Percentiles rank a stretch among this genome's conserved stretches.
Evolutionary conservation across 148 eudicot species (phyloP).

Genomic region (Camellia japonica): DNA sequence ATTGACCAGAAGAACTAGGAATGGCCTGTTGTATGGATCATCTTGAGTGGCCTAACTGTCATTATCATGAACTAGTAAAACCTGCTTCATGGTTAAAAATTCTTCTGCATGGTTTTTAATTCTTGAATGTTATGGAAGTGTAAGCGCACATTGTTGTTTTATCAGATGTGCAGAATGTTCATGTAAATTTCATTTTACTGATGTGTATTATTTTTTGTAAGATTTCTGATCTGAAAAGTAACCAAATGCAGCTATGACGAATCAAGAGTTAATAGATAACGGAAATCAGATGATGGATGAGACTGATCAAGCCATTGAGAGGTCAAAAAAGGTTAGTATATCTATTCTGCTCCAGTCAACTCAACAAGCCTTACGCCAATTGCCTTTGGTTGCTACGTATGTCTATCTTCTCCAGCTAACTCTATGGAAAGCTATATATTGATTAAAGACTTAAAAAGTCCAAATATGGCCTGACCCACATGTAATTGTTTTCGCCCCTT

Average conservation of each 20-base stretch:
- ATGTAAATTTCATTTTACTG: no score
- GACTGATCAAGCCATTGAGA: conserved; percentile 91
- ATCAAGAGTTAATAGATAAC: conserved; percentile 77
- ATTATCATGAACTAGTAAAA: no score
- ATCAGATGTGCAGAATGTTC: no score
- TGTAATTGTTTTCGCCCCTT: neutral
- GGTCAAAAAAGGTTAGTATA: conserved; percentile 70
- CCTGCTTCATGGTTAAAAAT: no score
- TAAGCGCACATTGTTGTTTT: no score
- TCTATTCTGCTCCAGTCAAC: conserved; percentile 1
- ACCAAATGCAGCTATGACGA: conserved; percentile 70
- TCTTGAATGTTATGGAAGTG: no score
- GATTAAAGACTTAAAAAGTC: neutral
- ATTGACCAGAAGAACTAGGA: no score
- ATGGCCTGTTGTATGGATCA: no score
- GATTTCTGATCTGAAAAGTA: conserved; percentile 14
- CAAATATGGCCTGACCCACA: neutral
- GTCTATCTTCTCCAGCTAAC: neutral
- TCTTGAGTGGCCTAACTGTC: no score
- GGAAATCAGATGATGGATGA: conserved; percentile 84
- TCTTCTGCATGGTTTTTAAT: no score
- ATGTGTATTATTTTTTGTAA: neutral
- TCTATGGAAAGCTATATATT: neutral
- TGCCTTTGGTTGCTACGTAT: neutral
- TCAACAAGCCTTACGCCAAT: neutral